Base-by-base conservation (phyloP, 2,329 filamentous ascomycete species). In the Fusarium multiceps region DNA sequence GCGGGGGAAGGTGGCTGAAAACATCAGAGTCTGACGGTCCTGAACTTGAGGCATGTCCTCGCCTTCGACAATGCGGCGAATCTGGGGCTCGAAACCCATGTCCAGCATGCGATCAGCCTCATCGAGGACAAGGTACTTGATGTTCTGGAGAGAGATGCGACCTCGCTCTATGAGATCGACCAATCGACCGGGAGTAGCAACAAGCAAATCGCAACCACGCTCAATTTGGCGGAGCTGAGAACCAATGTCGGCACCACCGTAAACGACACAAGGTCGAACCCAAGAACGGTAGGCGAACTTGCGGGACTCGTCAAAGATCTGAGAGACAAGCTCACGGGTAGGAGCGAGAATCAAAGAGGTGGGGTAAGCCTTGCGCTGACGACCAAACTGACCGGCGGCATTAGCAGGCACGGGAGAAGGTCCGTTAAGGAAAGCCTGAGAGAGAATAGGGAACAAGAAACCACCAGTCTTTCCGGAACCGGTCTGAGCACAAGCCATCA, bases 11-110 rank as follows among this genome's bases (percentile, higher is more conserved):
- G 96, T 99, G 81, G 96, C 96, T 42, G 96, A 99, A 82, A 99
- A 99, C 96, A 99, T 99, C 86, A 99, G 95, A 58, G 96, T 99
- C 84, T 99, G 96, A 78, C 96, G 94, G 76, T 88, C 85, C 72
- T 90, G 85, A 66, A 95, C 93, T 55, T 83, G 82, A 61, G 96
- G 96, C 96, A 99, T 99, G 77, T 99, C 96, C 84, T 98, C 96
- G 66, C 94, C 94, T 84, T 98, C 95, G 47, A 99, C 96, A 78
- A 99, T 98, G 77, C 95, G 93, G 78, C 96, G 94, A 80, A 99
- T 99, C 85, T 99, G 96, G 78, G 96, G 96, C 87, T 99, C 96
- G 88, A 99, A 99, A 96, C 96, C 96, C 96, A 99, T 99, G 88
- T 99, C 96, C 88, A 99, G 88, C 96, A 99, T 99, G 82, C 96